Evolutionary conservation across 805 yeast species (phyloP), one percentile per base, ranked within the genome.

Genomic region (Nakazawaea populi): DNA sequence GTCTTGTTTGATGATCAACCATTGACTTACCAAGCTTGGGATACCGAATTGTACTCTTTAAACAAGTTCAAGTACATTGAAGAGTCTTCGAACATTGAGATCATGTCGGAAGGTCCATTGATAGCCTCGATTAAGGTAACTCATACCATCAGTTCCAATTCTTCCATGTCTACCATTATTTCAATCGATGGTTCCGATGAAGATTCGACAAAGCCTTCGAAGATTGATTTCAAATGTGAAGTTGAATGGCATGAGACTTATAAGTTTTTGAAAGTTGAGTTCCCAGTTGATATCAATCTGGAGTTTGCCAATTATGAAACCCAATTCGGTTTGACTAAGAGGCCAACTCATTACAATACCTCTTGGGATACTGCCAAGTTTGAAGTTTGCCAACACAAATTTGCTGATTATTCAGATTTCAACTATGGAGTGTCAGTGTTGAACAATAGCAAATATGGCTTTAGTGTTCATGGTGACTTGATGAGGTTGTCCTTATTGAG

Each of bases 331-430:
- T 68, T 87, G 44, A 92, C 96, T 5, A 83, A 79, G 60, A 80
- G 98, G 57, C 96, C 98, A 45, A 92, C 98, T 0, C 97, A 92
- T 67, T 92, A 75, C 71, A 94, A 92, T 65, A 92, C 99, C 0
- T 73, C 89, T 0, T 92, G 98, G 98, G 99, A 92, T 61, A 85
- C 86, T 35, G 98, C 98, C 52, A 91, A 90, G 65, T 92, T 92
- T 66, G 99, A 92, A 68, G 96, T 90, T 9, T 88, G 96, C 61
- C 89, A 87, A 61, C 99, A 94, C 67, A 88, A 88, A 62, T 92
- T 89, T 69, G 92, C 95, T 58, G 99, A 92, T 64, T 82, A 87
- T 59, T 86, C 96, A 29, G 98, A 89, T 61, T 80, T 73, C 65
- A 80, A 78, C 54, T 91, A 89, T 61, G 99, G 99, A 62, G 96